Base-by-base conservation (phyloP, 2,329 filamentous ascomycete genomes). In the Zymoseptoria brevis region DNA sequence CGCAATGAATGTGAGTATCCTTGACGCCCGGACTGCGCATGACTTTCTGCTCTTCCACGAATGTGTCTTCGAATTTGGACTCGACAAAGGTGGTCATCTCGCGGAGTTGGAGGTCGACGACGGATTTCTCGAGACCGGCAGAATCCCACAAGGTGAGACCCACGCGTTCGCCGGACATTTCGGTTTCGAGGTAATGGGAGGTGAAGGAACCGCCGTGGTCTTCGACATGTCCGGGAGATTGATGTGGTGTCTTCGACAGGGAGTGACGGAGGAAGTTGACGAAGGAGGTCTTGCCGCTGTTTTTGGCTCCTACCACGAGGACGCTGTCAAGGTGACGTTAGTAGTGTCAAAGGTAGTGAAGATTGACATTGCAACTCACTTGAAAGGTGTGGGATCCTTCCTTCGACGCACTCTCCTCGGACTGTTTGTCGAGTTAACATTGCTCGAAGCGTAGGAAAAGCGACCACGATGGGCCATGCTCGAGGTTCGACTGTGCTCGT, bases 61-160 rank as follows among this genome's bases (percentile, higher is more conserved):
- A 96, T 0, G 94, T 97, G 71, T 99, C 94, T 74, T 99, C 93
- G 68, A 99, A 99, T 75, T 97, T 97, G 79, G 88, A 93, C 79
- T 99, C 94, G 60, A 99, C 80, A 77, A 99, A 99, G 8, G 87
- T 83, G 35, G 88, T 87, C 80, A 97, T 92, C 72, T 96, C 90
- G 62, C 92, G 86, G 65, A 99, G 80, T 75, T 99, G 94, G 65
- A 97, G 83, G 73, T 97, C 94, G 55, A 96, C 91, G 41, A 97
- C 84, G 69, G 90, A 94, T 81, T 93, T 96, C 76, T 99, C 93
- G 57, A 99, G 77, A 1, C 94, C 94, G 69, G 94, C 87, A 0
- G 94, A 97, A 73, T 99, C 94, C 94, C 94, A 99, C 30, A 99
- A 77, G 0, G 94, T 99, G 65, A 99, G 77, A 8, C 94, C 94